Conservation (phyloP, 441 rosid genomes). For the Isatis lusitanica region DNA sequence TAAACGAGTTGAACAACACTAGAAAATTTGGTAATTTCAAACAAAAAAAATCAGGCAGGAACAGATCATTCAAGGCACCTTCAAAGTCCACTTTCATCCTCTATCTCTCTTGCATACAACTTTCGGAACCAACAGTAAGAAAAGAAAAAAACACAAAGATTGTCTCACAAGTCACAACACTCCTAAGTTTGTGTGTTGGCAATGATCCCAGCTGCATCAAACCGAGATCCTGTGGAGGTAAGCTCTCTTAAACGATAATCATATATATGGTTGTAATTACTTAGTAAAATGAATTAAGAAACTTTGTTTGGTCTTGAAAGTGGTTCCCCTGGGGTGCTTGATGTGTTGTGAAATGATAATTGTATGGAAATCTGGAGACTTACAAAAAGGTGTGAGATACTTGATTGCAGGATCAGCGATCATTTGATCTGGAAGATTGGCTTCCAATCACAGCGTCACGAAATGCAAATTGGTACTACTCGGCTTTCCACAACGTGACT, state of each 20-base stretch:
- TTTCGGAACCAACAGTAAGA: background rate
- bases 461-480: constrained; percentile 82
- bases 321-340: background rate
- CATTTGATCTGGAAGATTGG: constrained; percentile 56
- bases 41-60: background rate
- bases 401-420: constrained; percentile 4
- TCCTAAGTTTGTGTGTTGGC: constrained; percentile 10
- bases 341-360: background rate
- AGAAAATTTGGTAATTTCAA: background rate
- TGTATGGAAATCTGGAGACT: no score
- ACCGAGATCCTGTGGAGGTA: constrained; percentile 23
- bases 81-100: constrained; percentile 24
- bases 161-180: constrained; percentile 18
- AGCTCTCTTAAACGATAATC: background rate
- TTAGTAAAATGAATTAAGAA: background rate
- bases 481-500: constrained; percentile 86
- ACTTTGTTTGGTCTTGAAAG: background rate
- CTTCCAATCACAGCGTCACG: constrained; percentile 72
- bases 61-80: background rate
- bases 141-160: background rate
- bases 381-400: background rate
- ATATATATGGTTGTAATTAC: background rate
- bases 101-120: background rate
- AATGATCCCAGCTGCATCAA: background rate
- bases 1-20: constrained; percentile 2